phyloP scores from a whole-genome alignment of 108 stramenopile species.

The Cyclostephanos tholiformis region DNA sequence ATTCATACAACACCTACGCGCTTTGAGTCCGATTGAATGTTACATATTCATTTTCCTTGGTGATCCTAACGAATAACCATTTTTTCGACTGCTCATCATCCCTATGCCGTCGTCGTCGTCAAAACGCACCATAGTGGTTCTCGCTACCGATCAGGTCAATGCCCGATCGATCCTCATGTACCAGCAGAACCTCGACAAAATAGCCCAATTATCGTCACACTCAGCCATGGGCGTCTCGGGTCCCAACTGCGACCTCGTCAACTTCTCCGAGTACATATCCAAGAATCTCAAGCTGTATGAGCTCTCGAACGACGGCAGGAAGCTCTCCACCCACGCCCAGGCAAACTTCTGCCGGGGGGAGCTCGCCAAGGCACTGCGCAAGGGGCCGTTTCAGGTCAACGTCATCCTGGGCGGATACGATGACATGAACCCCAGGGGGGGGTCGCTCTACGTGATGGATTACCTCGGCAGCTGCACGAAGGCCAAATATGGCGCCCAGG shows the following conservation, averaged over 20 bases:
- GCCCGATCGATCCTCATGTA: slow-evolving; percentile 88
- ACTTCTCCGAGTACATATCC: slow-evolving; percentile 92
- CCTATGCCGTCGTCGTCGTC: too few species aligned
- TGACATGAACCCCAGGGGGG: slow-evolving; percentile 51
- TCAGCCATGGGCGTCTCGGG: slow-evolving; percentile 90
- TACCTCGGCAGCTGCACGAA: slow-evolving; percentile 89
- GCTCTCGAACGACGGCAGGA: slow-evolving; percentile 87
- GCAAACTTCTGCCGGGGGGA: slow-evolving; percentile 95
- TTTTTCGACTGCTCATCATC: neutral
- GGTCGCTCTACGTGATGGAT: slow-evolving; percentile 92
- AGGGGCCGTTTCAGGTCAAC: slow-evolving; percentile 97
- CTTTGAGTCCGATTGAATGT: neutral
- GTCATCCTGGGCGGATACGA: slow-evolving; percentile 94
- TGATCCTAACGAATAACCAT: neutral
- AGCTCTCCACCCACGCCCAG: slow-evolving; percentile 90
- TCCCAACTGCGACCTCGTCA: slow-evolving; percentile 86
- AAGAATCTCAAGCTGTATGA: slow-evolving; percentile 96
- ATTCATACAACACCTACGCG: neutral
- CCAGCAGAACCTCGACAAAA: slow-evolving; percentile 89
- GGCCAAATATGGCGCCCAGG: slow-evolving; percentile 84
- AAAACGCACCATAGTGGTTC: slow-evolving; percentile 59
- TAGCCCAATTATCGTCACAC: slow-evolving; percentile 70
- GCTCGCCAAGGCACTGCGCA: slow-evolving; percentile 92
- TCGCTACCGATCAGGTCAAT: slow-evolving; percentile 89
- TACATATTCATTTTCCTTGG: neutral